Evolutionary conservation across 2,329 filamentous ascomycete species (phyloP), one percentile per base, ranked within the genome.

Genomic region (Monosporascus sp.): DNA sequence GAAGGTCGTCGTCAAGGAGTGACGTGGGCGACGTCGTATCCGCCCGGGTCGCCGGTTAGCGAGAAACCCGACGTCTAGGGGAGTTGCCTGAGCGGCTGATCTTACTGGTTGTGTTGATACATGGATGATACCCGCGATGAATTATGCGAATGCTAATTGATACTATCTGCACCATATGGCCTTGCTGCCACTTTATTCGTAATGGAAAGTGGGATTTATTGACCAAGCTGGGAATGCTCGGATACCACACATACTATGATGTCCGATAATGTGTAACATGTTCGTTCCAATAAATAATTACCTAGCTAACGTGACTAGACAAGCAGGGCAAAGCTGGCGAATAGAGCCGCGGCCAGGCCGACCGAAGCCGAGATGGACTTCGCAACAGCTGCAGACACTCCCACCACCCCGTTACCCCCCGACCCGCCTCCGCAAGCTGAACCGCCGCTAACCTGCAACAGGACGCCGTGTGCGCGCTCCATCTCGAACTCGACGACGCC

Each of bases 401-500:
- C 43, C 2, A 31, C 24, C 2, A 22, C 20, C 43, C 14, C 22
- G 17, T 26, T 2, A 17, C 22, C 41, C 9, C 41, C 20, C n/a
- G 16, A 20, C 16, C 26, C 43, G 16, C 5, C 43, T 6, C 17
- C 14, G 3, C 48, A 31, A 3, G 20, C 11, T 22, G 37, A 9
- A 22, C 7, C 24, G 22, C 48, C 20, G 43, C 22, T 20, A 45
- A 65, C 49, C 59, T 68, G 66, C 31, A 71, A 55, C 49, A 71
- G 51, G 38, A 70, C 65, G 7, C 54, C 68, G 60, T 70, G 65
- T 1, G 68, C 68, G 48, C 62, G 60, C 37, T n/a, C 55, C 2
- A 70, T 35, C 11, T 45, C 49, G 37, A 71, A 55, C 16, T 40
- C 55, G 14, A 71, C 48, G 3, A 55, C 37, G 5, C 68, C 68